Conservation (phyloP, 2,329 filamentous ascomycete genomes). For the Akanthomyces uredinophilus region DNA sequence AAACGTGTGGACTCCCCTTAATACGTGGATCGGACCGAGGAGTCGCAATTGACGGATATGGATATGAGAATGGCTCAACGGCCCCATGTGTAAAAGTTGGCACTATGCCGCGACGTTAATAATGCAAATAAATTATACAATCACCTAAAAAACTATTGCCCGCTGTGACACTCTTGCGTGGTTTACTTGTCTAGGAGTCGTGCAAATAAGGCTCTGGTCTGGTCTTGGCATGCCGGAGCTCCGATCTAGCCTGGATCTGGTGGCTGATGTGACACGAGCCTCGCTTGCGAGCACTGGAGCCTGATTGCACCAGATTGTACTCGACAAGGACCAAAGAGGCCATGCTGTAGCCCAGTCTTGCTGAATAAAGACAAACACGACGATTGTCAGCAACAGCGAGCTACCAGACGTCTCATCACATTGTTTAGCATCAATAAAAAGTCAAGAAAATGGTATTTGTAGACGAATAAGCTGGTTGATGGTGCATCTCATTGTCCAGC, state of each 20-base stretch:
- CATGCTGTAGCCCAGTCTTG: too few species aligned
- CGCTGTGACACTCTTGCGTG: neutral
- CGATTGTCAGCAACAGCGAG: too few species aligned
- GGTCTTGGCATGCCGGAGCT: neutral
- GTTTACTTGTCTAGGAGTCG: neutral
- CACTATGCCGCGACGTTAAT: conserved; percentile 10
- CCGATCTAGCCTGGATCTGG: neutral
- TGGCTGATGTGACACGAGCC: neutral
- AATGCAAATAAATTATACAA: conserved; percentile 1
- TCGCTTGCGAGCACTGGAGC: neutral
- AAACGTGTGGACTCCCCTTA: conserved; percentile 3
- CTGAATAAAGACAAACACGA: too few species aligned
- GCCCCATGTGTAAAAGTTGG: conserved; percentile 5
- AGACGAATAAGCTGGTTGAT: too few species aligned
- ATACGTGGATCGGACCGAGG: conserved; percentile 8
- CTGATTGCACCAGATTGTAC: too few species aligned
- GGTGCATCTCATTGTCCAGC: too few species aligned
- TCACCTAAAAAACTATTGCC: neutral
- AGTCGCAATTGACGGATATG: neutral
- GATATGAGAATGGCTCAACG: neutral
- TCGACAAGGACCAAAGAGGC: neutral
- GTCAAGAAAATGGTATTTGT: too few species aligned
- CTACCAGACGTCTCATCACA: too few species aligned
- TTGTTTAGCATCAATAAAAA: too few species aligned
- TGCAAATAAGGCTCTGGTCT: neutral